These are phyloP conservation scores for Clarireedia hainanense DNA, from an alignment of 2,329 filamentous ascomycete species.

Conservation along the genomic window DNA sequence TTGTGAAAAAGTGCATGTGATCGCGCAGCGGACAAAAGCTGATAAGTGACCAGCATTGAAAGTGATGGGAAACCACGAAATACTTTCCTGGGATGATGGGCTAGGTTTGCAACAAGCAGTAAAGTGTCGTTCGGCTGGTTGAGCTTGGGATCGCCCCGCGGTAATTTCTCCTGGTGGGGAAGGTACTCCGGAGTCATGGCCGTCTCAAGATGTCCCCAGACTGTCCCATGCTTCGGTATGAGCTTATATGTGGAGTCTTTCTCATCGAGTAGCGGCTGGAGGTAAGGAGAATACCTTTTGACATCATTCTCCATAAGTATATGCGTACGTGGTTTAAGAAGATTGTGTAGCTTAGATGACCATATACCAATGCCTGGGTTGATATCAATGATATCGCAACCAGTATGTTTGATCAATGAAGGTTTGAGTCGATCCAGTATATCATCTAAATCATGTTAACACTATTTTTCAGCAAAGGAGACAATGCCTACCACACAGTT, in stretches of 20 bases:
- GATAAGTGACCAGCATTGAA: conserved; percentile 49
- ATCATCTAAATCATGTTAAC: conserved; percentile 20
- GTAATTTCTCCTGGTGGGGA: conserved; percentile 41
- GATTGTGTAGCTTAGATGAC: conserved; percentile 68
- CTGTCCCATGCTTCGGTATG: conserved; percentile 48
- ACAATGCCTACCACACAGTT: conserved; percentile 35
- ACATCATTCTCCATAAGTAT: conserved; percentile 70
- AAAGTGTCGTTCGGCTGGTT: conserved; percentile 59
- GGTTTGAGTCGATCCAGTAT: conserved; percentile 57
- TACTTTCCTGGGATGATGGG: conserved; percentile 41
- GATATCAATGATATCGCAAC: conserved; percentile 81
- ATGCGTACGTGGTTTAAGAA: conserved; percentile 72
- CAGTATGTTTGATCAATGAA: conserved; percentile 60
- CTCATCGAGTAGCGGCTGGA: conserved; percentile 47
- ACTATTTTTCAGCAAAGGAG: not conserved
- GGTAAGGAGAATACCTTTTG: conserved; percentile 49
- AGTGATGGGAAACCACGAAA: conserved; percentile 49
- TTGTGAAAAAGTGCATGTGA: conserved; percentile 56
- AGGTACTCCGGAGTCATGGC: conserved; percentile 44
- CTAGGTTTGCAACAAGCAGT: conserved; percentile 63
- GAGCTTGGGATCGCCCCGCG: conserved; percentile 31
- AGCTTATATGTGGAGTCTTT: conserved; percentile 41
- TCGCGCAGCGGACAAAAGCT: conserved; percentile 53
- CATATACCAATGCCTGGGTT: conserved; percentile 75
- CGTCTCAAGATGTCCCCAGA: conserved; percentile 50